Percentiles rank a stretch among this genome's conserved stretches.
These are phyloP conservation scores for Neofusicoccum ribis DNA, from an alignment of 2,329 filamentous ascomycete genomes.

Conservation along the genomic window DNA sequence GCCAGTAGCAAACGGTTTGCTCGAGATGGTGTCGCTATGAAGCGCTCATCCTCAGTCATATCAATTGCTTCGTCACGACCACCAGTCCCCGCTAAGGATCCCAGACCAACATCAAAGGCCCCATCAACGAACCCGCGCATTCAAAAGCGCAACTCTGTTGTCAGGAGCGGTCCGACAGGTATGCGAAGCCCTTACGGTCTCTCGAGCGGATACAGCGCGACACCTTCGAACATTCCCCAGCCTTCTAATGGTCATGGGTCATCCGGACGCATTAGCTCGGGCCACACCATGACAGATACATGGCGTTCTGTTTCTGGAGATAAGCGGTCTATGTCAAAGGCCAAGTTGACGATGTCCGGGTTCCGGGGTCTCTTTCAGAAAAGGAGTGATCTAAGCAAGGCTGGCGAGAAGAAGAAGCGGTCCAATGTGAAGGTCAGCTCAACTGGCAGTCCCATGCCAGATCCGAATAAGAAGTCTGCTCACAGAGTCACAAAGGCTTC, in stretches of 20 bases:
- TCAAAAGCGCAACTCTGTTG: not conserved
- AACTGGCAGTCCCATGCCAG: not conserved
- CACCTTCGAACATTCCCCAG: conserved; percentile 8
- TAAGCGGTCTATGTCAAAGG: conserved; percentile 8
- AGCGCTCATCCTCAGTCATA: not conserved
- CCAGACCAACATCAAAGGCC: not conserved
- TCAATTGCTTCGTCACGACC: conserved; percentile 7
- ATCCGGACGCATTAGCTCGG: not conserved
- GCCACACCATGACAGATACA: not conserved
- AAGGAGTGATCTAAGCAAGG: not conserved
- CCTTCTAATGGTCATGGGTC: not conserved
- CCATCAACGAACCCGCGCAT: not conserved
- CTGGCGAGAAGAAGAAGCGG: not conserved
- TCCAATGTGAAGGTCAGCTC: not conserved
- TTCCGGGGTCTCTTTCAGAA: conserved; percentile 17
- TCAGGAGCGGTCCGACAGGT: not conserved
- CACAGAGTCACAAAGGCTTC: not conserved
- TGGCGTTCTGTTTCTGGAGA: not conserved
- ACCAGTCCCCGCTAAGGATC: conserved; percentile 9
- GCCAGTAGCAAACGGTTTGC: not conserved
- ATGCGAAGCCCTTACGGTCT: conserved; percentile 10
- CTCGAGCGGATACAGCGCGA: not conserved
- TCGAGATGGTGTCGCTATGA: not conserved
- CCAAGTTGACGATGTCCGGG: conserved; percentile 14
- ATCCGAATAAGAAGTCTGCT: not conserved